phyloP scores from a whole-genome alignment of 441 rosid species.

The Croton setiger region DNA sequence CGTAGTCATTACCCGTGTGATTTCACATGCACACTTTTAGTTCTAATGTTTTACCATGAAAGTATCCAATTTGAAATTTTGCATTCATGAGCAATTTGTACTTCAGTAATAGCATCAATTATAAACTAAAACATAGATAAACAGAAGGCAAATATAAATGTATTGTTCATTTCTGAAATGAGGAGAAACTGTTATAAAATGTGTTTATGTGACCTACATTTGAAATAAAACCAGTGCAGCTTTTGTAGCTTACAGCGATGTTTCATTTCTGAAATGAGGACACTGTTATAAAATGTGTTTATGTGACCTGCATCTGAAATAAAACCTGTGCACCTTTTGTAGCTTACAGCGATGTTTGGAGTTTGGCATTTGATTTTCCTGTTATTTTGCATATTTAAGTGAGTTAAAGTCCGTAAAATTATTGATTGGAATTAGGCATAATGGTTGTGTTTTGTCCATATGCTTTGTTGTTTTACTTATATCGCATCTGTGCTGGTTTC shows the following conservation, averaged over 20 bases:
- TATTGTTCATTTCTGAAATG: slow-evolving; percentile 5
- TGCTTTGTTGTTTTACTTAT: background rate
- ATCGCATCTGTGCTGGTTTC: background rate
- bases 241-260: too few relatives aligned
- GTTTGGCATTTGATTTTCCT: background rate
- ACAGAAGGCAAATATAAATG: background rate
- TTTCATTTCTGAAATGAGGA: slow-evolving; percentile 4
- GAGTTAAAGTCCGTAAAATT: background rate
- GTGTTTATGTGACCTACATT: background rate
- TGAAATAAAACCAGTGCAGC: background rate
- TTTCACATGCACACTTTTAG: background rate
- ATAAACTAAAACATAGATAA: background rate
- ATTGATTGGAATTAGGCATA: slow-evolving; percentile 3
- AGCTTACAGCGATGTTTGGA: background rate
- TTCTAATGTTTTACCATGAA: background rate
- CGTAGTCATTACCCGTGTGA: background rate
- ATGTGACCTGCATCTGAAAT: background rate
- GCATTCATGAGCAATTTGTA: background rate
- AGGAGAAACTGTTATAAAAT: background rate
- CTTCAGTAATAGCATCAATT: background rate
- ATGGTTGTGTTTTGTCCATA: background rate
- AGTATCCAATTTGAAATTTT: background rate
- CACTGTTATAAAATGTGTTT: background rate
- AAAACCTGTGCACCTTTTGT: background rate
- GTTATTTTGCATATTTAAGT: background rate